Evolutionary conservation across 2,329 filamentous ascomycete genomes (phyloP).

Genomic region (Colletotrichum euphorbiae): DNA sequence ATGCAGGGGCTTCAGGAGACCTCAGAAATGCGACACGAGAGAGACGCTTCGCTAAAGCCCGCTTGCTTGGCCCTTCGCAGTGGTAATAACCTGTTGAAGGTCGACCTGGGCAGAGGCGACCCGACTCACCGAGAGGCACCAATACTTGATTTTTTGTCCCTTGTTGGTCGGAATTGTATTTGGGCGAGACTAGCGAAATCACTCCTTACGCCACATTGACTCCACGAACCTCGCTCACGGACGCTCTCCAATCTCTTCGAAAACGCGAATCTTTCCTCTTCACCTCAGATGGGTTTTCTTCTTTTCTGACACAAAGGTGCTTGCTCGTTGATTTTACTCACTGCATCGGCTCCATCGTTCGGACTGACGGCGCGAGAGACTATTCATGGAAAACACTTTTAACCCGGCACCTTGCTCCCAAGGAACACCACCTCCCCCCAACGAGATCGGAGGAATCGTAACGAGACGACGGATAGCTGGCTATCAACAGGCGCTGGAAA

Average conservation of each 20-base stretch:
- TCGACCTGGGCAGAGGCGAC: neutral
- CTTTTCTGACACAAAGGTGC: neutral
- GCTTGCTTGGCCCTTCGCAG: conserved; percentile 12
- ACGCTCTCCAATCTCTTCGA: conserved; percentile 28
- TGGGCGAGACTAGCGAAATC: neutral
- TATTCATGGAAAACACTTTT: conserved; percentile 5
- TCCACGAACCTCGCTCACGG: conserved; percentile 33
- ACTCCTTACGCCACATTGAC: conserved; percentile 12
- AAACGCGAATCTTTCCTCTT: neutral
- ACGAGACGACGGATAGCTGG: conserved; percentile 14
- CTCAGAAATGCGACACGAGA: no score
- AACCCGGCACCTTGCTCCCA: conserved; percentile 7
- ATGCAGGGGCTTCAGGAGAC: neutral
- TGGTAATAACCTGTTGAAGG: neutral
- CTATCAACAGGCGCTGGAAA: conserved; percentile 11
- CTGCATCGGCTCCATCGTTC: neutral
- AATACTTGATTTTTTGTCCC: neutral
- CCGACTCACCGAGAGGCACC: neutral
- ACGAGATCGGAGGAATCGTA: conserved; percentile 12
- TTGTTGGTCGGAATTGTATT: neutral
- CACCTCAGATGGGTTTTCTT: neutral
- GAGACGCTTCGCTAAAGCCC: conserved; percentile 5
- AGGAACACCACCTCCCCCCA: neutral
- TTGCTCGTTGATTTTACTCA: neutral
- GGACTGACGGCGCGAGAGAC: neutral